phyloP scores from a whole-genome alignment of 768 basidiomycete genomes.

The Rhizopogon roseolus region DNA sequence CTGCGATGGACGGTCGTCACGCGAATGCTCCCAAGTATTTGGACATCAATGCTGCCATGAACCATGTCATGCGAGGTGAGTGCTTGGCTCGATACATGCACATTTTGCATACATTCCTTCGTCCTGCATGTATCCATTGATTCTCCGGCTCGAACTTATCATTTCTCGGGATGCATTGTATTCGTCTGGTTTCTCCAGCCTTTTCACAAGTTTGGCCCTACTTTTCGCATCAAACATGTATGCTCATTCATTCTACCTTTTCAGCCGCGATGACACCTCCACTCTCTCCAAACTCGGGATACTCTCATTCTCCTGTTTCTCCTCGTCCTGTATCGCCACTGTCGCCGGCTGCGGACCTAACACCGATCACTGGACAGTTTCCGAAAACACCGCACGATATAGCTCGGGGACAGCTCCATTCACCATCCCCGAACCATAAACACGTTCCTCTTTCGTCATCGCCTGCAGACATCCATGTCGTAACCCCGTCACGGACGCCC shows the following conservation, averaged over 20 bases:
- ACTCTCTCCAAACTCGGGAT: conserved; percentile 28
- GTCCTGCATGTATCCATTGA: not conserved
- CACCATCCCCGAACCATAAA: conserved; percentile 13
- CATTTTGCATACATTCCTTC: not conserved
- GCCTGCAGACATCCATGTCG: conserved; percentile 19
- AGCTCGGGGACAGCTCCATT: conserved; percentile 2
- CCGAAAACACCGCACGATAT: conserved; percentile 8
- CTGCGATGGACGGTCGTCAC: conserved; percentile 17
- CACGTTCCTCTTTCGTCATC: conserved; percentile 13
- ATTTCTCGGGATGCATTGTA: too few relatives aligned
- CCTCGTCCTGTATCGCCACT: conserved; percentile 22
- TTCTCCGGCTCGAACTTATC: not conserved
- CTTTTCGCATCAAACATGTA: not conserved
- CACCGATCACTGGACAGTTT: conserved; percentile 12
- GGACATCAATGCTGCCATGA: conserved; percentile 37
- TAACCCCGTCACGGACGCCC: conserved; percentile 24
- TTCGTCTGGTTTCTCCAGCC: not conserved
- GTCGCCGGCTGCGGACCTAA: conserved; percentile 9
- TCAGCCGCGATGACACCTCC: conserved; percentile 27
- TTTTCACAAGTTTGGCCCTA: not conserved
- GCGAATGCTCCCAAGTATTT: conserved; percentile 39
- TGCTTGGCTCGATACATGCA: conserved; percentile 3
- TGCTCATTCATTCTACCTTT: not conserved
- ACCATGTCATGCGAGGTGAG: conserved; percentile 26
- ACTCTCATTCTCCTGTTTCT: conserved; percentile 29